Base-by-base conservation (phyloP, 768 basidiomycete species). In the Xerocomus brunneocitrinus region DNA sequence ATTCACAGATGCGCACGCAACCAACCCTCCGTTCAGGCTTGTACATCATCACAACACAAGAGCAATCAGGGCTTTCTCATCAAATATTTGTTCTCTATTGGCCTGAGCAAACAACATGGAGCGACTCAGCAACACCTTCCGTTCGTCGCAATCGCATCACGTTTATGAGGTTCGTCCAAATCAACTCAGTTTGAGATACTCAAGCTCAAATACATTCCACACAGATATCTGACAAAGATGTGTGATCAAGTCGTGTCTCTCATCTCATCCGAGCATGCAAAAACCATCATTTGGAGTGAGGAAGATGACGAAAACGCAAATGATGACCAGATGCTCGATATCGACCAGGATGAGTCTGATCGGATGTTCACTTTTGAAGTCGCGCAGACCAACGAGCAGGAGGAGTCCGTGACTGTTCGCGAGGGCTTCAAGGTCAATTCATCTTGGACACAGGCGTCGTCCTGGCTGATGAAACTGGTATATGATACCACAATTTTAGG, bases 51-150 rank as follows among this genome's bases (percentile, higher is more conserved):
- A 53, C 50, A 4, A 28, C 57, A 5, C 48, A 50, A 16, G 53
- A 39, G 19, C 50, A 54, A 30, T 39, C 25, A 0, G 42, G 14
- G 13, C 30, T 5, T 2, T 27, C 42, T 2, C 62, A 70, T 25
- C 61, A 69, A 24, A 47, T 79, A 7, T 81, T 79, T 47, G 72
- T 81, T 13, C 58, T 85, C 6, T 84, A 80, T 52, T 85, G 84
- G 84, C 83, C 83, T 0, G 81, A 85, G 54, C 72, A 79, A 30
- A 73, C 67, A 0, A 84, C 83, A 0, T 85, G 83, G 83, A 62
- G 77, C 32, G 81, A 83, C 60, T 65, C 70, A 13, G 75, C 79
- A 0, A 34, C 67, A 6, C 67, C 74, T 1, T 67, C 79, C 4
- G 73, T 80, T 45, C 61, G 71, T 28, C 73, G 77, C 3, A 85